A percentile compares a stretch with the other conserved stretches of the same genome.
phyloP scores from a whole-genome alignment of 352 stramenopile species.

The Phytopythium chamaehyphon region DNA sequence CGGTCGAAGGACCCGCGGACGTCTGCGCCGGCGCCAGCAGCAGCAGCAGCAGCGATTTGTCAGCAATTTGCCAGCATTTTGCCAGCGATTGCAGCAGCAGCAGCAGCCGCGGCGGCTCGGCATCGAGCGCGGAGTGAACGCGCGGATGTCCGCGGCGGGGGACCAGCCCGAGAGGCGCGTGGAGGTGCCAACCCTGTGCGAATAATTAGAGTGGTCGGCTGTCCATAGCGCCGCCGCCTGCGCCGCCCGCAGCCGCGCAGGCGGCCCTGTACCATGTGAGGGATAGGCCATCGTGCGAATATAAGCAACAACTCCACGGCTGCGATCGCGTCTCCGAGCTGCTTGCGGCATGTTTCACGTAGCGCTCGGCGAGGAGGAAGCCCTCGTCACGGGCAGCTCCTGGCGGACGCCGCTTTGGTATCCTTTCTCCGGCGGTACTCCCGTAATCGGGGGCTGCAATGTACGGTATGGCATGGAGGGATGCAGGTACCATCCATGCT shows the following conservation, averaged over 20 bases:
- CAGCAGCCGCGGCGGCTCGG: slow-evolving; percentile 4
- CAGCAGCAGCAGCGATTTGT: too few species aligned
- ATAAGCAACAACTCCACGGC: not conserved
- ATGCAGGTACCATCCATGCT: too few species aligned
- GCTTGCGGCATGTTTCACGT: too few species aligned
- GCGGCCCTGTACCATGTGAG: slow-evolving; percentile 3
- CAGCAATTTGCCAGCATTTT: slow-evolving; percentile 8
- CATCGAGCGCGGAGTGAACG: slow-evolving; percentile 4
- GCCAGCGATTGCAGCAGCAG: slow-evolving; percentile 32
- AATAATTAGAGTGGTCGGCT: slow-evolving; percentile 6
- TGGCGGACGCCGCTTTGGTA: too few species aligned
- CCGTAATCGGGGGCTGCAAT: too few species aligned
- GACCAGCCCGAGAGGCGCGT: not conserved
- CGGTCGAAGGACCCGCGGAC: slow-evolving; percentile 30
- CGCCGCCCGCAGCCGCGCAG: too few species aligned
- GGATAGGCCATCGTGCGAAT: slow-evolving; percentile 1
- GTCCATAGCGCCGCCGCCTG: not conserved
- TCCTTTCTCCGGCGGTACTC: too few species aligned
- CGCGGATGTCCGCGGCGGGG: not conserved
- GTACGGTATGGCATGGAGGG: too few species aligned
- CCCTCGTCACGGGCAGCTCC: too few species aligned
- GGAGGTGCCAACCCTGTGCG: not conserved
- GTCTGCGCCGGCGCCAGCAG: slow-evolving; percentile 1
- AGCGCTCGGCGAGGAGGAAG: too few species aligned
- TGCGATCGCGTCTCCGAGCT: too few species aligned